A percentile compares a stretch with the other conserved stretches of the same genome.
phyloP scores from a whole-genome alignment of 768 basidiomycete genomes.

The Sarcodon aspratus region DNA sequence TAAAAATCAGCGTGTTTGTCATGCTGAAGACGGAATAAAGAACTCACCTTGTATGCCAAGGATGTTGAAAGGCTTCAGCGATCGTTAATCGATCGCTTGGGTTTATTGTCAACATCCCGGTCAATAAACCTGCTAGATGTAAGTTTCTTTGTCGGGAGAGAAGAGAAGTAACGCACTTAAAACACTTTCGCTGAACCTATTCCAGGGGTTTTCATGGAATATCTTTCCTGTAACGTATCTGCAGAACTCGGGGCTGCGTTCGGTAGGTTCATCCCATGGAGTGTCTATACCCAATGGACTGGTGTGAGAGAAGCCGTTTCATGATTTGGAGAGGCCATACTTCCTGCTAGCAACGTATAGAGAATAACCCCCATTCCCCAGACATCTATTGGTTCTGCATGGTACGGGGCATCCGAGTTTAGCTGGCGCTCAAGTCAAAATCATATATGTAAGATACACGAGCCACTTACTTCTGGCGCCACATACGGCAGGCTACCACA shows the following conservation, averaged over 20 bases:
- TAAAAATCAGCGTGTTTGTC: neutral
- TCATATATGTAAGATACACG: neutral
- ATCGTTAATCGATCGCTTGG: slow-evolving; percentile 60
- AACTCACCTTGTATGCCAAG: slow-evolving; percentile 64
- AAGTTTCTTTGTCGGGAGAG: neutral
- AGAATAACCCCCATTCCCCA: slow-evolving; percentile 96
- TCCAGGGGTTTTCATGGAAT: slow-evolving; percentile 74
- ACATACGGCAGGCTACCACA: slow-evolving; percentile 94
- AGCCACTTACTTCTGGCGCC: slow-evolving; percentile 67
- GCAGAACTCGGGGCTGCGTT: slow-evolving; percentile 66
- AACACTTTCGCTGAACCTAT: slow-evolving; percentile 40
- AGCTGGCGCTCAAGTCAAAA: slow-evolving; percentile 31
- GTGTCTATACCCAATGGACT: slow-evolving; percentile 50
- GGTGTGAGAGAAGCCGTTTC: neutral
- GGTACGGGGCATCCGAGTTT: slow-evolving; percentile 54
- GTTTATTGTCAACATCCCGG: slow-evolving; percentile 62
- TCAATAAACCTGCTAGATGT: slow-evolving; percentile 50
- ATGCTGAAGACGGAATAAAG: neutral
- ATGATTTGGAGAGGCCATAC: slow-evolving; percentile 32
- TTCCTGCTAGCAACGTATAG: slow-evolving; percentile 83
- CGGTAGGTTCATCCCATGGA: slow-evolving; percentile 93
- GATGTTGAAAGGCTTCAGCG: slow-evolving; percentile 41
- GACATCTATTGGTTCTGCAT: slow-evolving; percentile 88
- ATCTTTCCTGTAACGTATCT: slow-evolving; percentile 67
- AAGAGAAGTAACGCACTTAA: slow-evolving; percentile 40